These are phyloP conservation scores for Micromonas commoda DNA, from an alignment of 139 green algal genomes.

Conservation along the genomic window DNA sequence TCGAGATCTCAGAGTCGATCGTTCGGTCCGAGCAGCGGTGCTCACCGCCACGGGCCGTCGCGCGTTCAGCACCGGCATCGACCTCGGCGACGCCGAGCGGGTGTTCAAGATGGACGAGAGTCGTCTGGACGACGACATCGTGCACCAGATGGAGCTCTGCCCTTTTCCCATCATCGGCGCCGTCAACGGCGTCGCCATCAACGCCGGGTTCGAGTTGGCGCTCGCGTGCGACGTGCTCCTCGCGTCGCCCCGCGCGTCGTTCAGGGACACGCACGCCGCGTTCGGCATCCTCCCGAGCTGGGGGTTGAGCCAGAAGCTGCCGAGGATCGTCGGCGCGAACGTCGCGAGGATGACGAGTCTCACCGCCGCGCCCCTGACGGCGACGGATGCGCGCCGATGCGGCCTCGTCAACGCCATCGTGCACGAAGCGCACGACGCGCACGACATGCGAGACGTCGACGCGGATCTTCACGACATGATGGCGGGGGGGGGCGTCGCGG, in stretches of 20 bases:
- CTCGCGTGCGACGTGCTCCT: conserved; percentile 48
- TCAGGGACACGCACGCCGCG: conserved; percentile 43
- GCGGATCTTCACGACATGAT: not conserved
- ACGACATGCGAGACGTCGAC: not conserved
- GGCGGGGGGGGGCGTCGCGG: not conserved
- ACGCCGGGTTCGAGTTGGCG: conserved; percentile 46
- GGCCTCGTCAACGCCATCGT: not conserved
- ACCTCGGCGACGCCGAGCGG: conserved; percentile 6
- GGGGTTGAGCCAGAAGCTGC: conserved; percentile 46
- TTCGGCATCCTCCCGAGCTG: conserved; percentile 30
- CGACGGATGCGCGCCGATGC: not conserved
- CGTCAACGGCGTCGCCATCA: conserved; percentile 42
- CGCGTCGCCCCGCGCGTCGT: conserved; percentile 28
- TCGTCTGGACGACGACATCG: conserved; percentile 32
- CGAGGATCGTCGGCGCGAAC: conserved; percentile 41
- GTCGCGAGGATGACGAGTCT: conserved; percentile 31
- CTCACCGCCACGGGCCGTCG: not conserved
- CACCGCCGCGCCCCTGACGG: conserved; percentile 31
- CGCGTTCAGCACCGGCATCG: conserved; percentile 22
- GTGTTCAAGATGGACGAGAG: conserved; percentile 14
- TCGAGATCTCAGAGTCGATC: not conserved
- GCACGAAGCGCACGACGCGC: not conserved
- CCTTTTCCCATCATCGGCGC: conserved; percentile 43
- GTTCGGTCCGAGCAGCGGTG: not conserved
- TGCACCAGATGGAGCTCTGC: conserved; percentile 46